Evolutionary conservation across 129 eudicot species (phyloP).

Genomic region (Chrysanthemum seticuspe): DNA sequence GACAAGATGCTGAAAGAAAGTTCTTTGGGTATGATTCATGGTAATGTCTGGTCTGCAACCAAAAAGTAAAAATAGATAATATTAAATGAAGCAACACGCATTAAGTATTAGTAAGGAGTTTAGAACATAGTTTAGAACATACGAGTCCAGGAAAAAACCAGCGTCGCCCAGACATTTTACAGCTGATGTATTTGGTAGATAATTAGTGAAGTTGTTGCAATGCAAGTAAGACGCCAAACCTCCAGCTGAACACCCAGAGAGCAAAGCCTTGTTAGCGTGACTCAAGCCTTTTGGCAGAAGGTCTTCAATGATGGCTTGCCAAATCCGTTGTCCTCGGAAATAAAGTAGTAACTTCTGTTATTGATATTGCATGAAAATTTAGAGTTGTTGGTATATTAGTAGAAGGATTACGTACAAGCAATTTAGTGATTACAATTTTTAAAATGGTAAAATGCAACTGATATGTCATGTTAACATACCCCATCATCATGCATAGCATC

Average conservation of each 20-base stretch:
- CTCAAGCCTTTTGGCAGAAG: slow-evolving; percentile 88
- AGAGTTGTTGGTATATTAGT: slow-evolving; percentile 7
- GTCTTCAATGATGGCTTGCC: slow-evolving; percentile 78
- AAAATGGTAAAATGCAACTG: background rate
- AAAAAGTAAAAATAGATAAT: background rate
- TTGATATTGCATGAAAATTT: slow-evolving; percentile 31
- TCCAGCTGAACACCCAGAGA: slow-evolving; percentile 99
- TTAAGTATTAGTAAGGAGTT: background rate
- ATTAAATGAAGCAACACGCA: background rate
- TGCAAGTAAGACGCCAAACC: slow-evolving; percentile 85
- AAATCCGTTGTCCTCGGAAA: slow-evolving; percentile 95
- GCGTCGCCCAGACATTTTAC: slow-evolving; percentile 97
- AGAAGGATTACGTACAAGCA: slow-evolving; percentile 16
- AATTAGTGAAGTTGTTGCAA: slow-evolving; percentile 66
- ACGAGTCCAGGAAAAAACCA: slow-evolving; percentile 86
- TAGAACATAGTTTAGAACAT: slow-evolving; percentile 44
- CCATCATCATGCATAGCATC: slow-evolving; percentile 68
- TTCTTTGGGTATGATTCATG: slow-evolving; percentile 58
- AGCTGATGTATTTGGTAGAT: slow-evolving; percentile 65
- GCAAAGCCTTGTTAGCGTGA: slow-evolving; percentile 82
- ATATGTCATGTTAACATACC: slow-evolving; percentile 48
- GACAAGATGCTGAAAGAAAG: slow-evolving; percentile 51
- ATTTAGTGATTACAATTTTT: background rate
- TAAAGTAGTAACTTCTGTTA: slow-evolving; percentile 75
- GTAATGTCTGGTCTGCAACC: slow-evolving; percentile 75